Evolutionary conservation across 768 basidiomycete genomes (phyloP), one percentile per base, ranked within the genome.

Genomic region (Tephrocybe sp.): DNA sequence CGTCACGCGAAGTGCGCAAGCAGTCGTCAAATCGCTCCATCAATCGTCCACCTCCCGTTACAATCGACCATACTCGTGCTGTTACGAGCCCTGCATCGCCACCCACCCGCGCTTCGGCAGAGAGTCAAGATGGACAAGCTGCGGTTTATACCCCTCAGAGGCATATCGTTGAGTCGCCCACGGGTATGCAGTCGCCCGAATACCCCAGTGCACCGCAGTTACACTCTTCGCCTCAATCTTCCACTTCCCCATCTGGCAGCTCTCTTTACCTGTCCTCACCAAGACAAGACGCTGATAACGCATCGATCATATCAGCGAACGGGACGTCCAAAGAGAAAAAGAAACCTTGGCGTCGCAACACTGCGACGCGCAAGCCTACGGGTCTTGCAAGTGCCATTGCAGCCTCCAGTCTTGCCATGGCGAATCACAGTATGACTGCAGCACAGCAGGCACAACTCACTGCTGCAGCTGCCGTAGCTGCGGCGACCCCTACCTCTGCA

Each of bases 311-410:
- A 18, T 67, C 67, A 45, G 52, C 54, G 34, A 56, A 40, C 42
- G 58, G 50, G 11, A 54, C 48, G 4, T 53, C 56, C 42, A 66
- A 67, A 30, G 61, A 66, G 16, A 71, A 72, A 51, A 76, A 74
- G 44, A 64, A 71, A 2, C 68, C 73, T 7, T 78, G 77, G 76
- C 62, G 67, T 29, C 66, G 73, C 33, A 53, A 66, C 3, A 65
- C 72, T 2, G 68, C 64, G 40, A 65, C 67, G 29, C 67, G 71
- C 30, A 81, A 79, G 58, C 76, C 80, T 2, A 75, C 78, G 0
- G 79, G 81, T 19, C 73, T 87, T n/a, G 85, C 86, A 3, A 74
- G 76, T 44, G 86, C 84, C 1, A 73, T 86, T 42, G 83, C 85
- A 1, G 80, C 82, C 2, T 81, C 82, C 15, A 82, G 84, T 15